A percentile compares a stretch with the other conserved stretches of the same genome.
Conservation (phyloP, 345 rosid species). For the Eucalyptus erythrocorys region DNA sequence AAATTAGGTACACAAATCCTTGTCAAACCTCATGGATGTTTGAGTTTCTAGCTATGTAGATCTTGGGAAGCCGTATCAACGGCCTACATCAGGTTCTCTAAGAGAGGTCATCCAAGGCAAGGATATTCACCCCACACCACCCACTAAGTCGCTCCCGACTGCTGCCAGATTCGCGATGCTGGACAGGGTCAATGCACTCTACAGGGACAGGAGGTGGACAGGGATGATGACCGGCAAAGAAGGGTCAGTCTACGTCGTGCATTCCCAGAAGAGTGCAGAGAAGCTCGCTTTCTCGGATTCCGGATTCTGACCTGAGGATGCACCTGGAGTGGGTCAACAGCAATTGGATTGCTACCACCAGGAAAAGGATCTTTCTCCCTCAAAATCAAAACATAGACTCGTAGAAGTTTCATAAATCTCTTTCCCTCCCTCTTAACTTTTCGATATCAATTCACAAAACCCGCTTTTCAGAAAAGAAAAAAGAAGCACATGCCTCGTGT, state of each 20-base stretch:
- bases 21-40: too few relatives aligned
- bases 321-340: constrained; percentile 16
- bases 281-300: background rate
- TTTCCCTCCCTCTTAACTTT: background rate
- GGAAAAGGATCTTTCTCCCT: background rate
- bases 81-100: too few relatives aligned
- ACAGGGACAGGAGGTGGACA: constrained; percentile 22
- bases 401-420: background rate
- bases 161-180: background rate
- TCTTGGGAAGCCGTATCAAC: too few relatives aligned
- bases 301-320: background rate
- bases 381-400: background rate
- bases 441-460: background rate
- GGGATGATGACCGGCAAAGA: constrained; percentile 1
- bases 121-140: constrained; percentile 4
- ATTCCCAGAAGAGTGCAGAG: constrained; percentile 1
- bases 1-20: too few relatives aligned
- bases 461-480: background rate
- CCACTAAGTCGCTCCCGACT: background rate
- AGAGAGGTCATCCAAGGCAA: constrained; percentile 6
- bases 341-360: background rate
- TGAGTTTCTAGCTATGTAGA: too few relatives aligned
- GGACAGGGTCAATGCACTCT: constrained; percentile 6
- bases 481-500: background rate
- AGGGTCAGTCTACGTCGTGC: background rate